Evolutionary conservation across 2,329 filamentous ascomycete genomes (phyloP), one percentile per base, ranked within the genome.

Genomic region (Colletotrichum sp.): DNA sequence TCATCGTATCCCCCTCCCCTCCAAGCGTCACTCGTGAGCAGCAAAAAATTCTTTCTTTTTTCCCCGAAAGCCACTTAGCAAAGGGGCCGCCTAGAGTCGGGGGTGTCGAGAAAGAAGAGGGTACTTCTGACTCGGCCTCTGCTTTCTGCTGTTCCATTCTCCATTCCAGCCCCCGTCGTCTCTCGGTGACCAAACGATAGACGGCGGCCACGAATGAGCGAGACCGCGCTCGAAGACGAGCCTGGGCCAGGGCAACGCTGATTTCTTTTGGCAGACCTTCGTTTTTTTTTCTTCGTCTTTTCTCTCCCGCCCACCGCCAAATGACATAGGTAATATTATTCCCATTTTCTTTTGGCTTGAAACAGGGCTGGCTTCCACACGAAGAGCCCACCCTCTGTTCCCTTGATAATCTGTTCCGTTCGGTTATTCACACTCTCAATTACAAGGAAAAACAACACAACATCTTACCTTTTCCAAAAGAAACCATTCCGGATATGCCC

Each of bases 261-360:
- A 55, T 75, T 73, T 55, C 73, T 75, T 75, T 73, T 75, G 28
- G 10, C 28, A 55, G 44, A 64, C 48, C 16, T 63, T 48, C 39
- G 18, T 48, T 48, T 48, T 48, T 48, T 48, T 48, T 48, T 48
- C 3, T 48, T n/a, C 18, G 18, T n/a, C 9, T 48, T 22, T n/a
- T n/a, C 39, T 44, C 39, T n/a, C 18, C 39, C 39, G 39, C 18
- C n/a, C 60, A 22, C 67, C 65, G 24, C 24, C 18, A 32, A 36
- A 63, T 48, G 30, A 32, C 44, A 67, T 63, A 18, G 26, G 18
- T 39, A 39, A 62, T 63, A 36, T 34, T 34, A 13, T 15, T 30
- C 30, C 48, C 62, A 15, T 57, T 71, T 71, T 63, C 62, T 72
- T 72, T 72, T 57, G 22, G 24, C 39, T 24, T 55, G 55, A 72